A percentile compares a stretch with the other conserved stretches of the same genome.
Conservation (phyloP, 108 stramenopile species). For the Nitzschia sp. region DNA sequence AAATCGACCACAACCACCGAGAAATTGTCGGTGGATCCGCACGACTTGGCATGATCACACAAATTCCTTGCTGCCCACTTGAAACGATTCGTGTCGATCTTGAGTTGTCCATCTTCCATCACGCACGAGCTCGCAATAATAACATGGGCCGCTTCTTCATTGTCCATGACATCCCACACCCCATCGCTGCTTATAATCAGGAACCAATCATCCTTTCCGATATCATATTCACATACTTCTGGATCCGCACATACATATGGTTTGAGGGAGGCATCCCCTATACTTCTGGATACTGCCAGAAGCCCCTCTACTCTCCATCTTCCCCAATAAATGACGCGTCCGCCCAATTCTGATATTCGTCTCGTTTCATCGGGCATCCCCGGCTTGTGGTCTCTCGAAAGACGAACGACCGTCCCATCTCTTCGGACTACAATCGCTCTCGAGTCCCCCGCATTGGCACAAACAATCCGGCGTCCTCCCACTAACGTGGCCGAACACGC, state of each 20-base stretch:
- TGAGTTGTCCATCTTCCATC: slow-evolving; percentile 70
- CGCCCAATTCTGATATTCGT: slow-evolving; percentile 89
- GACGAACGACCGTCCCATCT: slow-evolving; percentile 77
- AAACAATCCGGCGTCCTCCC: slow-evolving; percentile 78
- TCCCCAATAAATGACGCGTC: slow-evolving; percentile 91
- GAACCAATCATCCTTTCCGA: slow-evolving; percentile 89
- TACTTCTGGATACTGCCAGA: slow-evolving; percentile 91
- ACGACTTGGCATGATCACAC: slow-evolving; percentile 78
- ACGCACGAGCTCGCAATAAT: slow-evolving; percentile 84
- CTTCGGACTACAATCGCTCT: slow-evolving; percentile 88
- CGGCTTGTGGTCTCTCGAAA: slow-evolving; percentile 94
- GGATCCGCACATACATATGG: slow-evolving; percentile 88
- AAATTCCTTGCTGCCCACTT: slow-evolving; percentile 81
- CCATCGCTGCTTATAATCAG: slow-evolving; percentile 86
- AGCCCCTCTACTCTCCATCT: slow-evolving; percentile 95
- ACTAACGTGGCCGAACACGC: slow-evolving; percentile 78
- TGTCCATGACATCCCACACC: slow-evolving; percentile 89
- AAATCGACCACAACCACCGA: slow-evolving; percentile 76
- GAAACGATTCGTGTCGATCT: slow-evolving; percentile 78
- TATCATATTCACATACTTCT: slow-evolving; percentile 78
- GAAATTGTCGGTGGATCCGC: slow-evolving; percentile 83
- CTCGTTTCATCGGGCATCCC: slow-evolving; percentile 85
- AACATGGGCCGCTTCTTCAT: slow-evolving; percentile 84
- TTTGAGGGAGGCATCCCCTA: slow-evolving; percentile 93
- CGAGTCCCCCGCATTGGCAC: slow-evolving; percentile 97